Evolutionary conservation across 257 asterid species (phyloP), one percentile per base, ranked within the genome.

Genomic region (Solanum phureja): DNA sequence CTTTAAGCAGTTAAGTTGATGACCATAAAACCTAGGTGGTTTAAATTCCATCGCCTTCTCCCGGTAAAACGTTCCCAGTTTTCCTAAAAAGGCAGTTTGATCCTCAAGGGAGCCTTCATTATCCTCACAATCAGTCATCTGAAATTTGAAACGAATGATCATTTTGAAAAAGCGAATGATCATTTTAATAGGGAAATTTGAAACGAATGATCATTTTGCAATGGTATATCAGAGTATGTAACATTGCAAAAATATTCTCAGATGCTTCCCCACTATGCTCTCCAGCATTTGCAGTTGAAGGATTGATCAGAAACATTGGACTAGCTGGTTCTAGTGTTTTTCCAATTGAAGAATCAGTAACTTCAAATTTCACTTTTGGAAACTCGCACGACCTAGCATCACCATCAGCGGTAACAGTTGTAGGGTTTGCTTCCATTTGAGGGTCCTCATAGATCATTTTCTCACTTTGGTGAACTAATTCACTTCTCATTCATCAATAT

Each of bases 21-120:
- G 95, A 87, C 98, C 98, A 88, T 96, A 95, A 90, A 95, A 96
- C 85, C 91, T 93, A 69, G 98, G 98, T 35, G 96, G 94, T 89
- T 96, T 96, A 86, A 95, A 96, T 60, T 95, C 99, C 92, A 92
- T 88, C 84, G 92, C 92, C 89, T 90, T 93, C 89, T 86, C 95
- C 42, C 93, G 90, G 56, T 94, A 92, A 90, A 95, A 94, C 79
- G 86, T 91, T 88, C 93, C 98, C 79, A 95, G 89, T 88, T 92
- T 95, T 91, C 88, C 93, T 92, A 95, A 90, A 90, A 96, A 94
- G 60, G 95, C 91, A 69, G 91, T 93, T 91, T 95, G 99, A 52
- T 93, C 98, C 86, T 93, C 97, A 74, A 92, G 93, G 27, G 98
- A 92, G 72, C 98, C 98, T 56, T 94, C 96, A 79, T 93, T 98